Conservation (phyloP, 495 filamentous ascomycete genomes). For the Trichoderma orchidacearum region DNA sequence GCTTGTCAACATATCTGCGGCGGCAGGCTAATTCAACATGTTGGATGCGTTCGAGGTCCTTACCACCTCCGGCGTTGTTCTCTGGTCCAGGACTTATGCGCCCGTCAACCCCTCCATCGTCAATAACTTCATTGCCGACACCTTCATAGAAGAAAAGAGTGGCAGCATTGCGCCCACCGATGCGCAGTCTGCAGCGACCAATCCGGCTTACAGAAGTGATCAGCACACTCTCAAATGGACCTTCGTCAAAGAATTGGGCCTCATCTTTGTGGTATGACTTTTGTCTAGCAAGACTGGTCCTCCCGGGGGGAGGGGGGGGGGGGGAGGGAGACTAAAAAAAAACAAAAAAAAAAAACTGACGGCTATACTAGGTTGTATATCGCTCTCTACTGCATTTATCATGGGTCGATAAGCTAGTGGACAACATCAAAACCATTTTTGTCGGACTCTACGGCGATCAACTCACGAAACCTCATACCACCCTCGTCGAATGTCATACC, state of each 20-base stretch:
- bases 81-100: constrained; percentile 85
- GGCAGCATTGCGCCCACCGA: constrained; percentile 44
- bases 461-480: constrained; percentile 65
- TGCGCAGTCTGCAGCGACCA: constrained; percentile 40
- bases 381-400: constrained; percentile 86
- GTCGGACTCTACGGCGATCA: constrained; percentile 78
- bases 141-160: constrained; percentile 88
- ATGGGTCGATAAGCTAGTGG: constrained; percentile 93
- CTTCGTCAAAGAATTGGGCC: constrained; percentile 72
- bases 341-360: no score
- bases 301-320: no score
- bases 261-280: constrained; percentile 83
- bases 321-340: no score
- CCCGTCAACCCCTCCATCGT: constrained; percentile 68
- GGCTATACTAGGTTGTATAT: constrained; percentile 69
- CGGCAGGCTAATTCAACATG: constrained; percentile 36
- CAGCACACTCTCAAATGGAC: constrained; percentile 95
- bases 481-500: constrained; percentile 54
- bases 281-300: neutral
- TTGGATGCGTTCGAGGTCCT: constrained; percentile 93
- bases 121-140: constrained; percentile 88
- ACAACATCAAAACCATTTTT: constrained; percentile 86
- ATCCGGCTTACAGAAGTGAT: constrained; percentile 74
- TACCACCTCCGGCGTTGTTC: constrained; percentile 87
- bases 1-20: neutral